Evolutionary conservation across 768 basidiomycete species (phyloP), one percentile per base, ranked within the genome.

Genomic region (Russula vinacea): DNA sequence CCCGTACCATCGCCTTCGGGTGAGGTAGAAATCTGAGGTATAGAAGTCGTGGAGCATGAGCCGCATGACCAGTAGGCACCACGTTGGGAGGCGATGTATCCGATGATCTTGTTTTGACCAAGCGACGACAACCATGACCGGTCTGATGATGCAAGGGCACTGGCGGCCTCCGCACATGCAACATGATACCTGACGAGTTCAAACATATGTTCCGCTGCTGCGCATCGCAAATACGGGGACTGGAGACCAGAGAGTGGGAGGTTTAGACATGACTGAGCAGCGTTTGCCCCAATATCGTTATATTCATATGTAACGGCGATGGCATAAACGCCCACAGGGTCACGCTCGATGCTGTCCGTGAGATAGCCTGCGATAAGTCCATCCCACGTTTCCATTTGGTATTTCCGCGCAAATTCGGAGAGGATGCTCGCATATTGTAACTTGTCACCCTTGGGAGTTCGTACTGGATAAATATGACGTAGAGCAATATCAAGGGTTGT

Each of bases 311-410:
- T 35, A 10, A 49, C 37, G 2, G 60, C 64, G 26, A 66, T 39
- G 32, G 53, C 60, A 42, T 62, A 66, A 49, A 60, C 67, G 22
- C 61, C 65, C 14, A 59, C 60, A 7, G 65, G 65, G 40, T 68
- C 65, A 11, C 5, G 10, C 26, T 67, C 49, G 16, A 62, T n/a
- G 14, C 19, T 16, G 22, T 49, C 47, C 11, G 14, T 35, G 49
- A 68, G 65, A 42, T 29, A 56, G 7, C 13, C 26, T 5, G 3
- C 50, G 16, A 56, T 42, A 0, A 35, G 16, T 35, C 24, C 7
- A 16, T 26, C 26, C 32, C 62, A 33, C 29, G 26, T 42, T 1
- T 58, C 35, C 19, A 68, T 50, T 22, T 53, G 60, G 45, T 68
- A 68, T 55, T 68, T 66, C 47, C 52, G 56, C 3, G 60, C 37